These are phyloP conservation scores for Codiaeum variegatum DNA, from an alignment of 441 rosid species.

Conservation along the genomic window DNA sequence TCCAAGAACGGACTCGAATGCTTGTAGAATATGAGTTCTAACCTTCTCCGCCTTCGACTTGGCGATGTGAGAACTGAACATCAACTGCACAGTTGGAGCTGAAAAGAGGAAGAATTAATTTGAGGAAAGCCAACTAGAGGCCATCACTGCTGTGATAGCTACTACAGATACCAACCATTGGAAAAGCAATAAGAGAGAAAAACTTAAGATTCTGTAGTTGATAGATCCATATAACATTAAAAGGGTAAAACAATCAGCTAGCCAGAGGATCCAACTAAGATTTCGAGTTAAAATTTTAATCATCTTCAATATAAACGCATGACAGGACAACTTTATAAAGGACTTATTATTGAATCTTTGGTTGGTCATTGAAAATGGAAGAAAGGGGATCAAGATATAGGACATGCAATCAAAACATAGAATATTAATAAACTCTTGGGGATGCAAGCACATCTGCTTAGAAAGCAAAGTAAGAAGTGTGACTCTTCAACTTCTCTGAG, in stretches of 20 bases:
- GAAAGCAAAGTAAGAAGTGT: no score
- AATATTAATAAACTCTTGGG: no score
- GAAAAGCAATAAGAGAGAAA: neutral
- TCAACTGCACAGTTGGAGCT: constrained; percentile 91
- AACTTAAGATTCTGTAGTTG: neutral
- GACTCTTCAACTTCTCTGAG: no score
- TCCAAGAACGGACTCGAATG: constrained; percentile 83
- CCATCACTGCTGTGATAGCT: neutral
- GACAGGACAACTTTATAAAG: neutral
- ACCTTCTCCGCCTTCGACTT: constrained; percentile 82
- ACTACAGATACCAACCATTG: neutral
- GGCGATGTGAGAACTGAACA: constrained; percentile 63
- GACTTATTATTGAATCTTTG: no score
- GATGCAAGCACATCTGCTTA: no score
- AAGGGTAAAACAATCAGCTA: neutral
- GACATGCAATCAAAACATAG: no score
- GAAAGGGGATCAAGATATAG: no score
- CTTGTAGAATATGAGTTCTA: constrained; percentile 65
- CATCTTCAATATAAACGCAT: neutral
- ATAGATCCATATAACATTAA: neutral
- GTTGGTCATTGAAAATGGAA: no score
- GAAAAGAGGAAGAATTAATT: constrained; percentile 26
- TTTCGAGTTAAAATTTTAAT: neutral
- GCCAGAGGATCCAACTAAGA: neutral
- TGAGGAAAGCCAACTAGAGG: neutral